Evolutionary conservation across 257 asterid species (phyloP), one percentile per base, ranked within the genome.

Genomic region (Parsonsia alboflavescens): DNA sequence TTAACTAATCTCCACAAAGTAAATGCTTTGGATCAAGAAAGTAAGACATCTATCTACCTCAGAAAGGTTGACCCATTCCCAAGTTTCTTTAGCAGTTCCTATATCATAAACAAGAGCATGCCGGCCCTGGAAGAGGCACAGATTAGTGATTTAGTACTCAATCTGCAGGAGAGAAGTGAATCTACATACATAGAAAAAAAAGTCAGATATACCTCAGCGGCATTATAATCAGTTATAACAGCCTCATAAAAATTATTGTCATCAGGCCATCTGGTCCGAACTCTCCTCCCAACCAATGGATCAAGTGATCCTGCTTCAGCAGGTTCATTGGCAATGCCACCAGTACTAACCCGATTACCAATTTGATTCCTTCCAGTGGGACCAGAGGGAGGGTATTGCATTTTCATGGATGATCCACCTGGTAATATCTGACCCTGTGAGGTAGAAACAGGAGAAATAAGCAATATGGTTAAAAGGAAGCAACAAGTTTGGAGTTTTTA

Each of bases 191-290:
- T 9, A 63, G 7, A 54, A 72, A 78, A 46, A 72, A 77, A 61
- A 33, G 39, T 71, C 52, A 71, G 13, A 72, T 39, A 65, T 86
- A 92, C 99, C 91, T 89, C 89, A 42, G 58, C 75, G 39, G 88
- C 83, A 82, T 92, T 80, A 71, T 88, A 92, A 79, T 88, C 88
- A 44, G 91, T 86, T 58, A 94, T 92, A 68, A 90, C 82, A 78
- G 99, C 99, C 78, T 90, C 99, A 83, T 94, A 94, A 66, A 92
- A 94, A 76, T 78, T 92, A 79, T 94, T 94, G 85, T 94, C 97
- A 74, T 92, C 99, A 71, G 99, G 99, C 99, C 97, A 94, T 79
- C 93, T 82, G n/a, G 96, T 94, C 83, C 90, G 85, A 75, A 94
- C 93, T 88, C 76, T 94, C 86, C 90, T 87, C 73, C 99, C 99